A percentile compares a stretch with the other conserved stretches of the same genome.
These are phyloP conservation scores for Alternaria consortialis DNA, from an alignment of 2,329 filamentous ascomycete species.

Conservation along the genomic window DNA sequence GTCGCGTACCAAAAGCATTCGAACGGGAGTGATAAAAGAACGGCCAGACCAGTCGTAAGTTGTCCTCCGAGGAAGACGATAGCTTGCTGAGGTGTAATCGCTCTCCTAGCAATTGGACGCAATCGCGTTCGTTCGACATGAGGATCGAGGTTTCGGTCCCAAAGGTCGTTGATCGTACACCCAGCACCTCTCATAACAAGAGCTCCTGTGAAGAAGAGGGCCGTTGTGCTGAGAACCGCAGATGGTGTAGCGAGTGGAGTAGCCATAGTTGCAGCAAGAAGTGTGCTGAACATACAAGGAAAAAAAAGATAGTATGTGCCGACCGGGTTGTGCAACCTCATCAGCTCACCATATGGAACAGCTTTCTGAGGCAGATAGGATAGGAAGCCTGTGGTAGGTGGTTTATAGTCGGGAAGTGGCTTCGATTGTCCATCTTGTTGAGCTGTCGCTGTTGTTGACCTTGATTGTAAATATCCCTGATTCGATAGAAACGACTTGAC, in stretches of 20 bases:
- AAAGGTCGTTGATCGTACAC: constrained; percentile 89
- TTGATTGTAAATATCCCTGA: constrained; percentile 8
- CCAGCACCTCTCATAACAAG: constrained; percentile 88
- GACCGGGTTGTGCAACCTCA: constrained; percentile 81
- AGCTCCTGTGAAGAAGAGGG: constrained; percentile 77
- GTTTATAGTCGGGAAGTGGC: constrained; percentile 60
- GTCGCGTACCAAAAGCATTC: constrained; percentile 80
- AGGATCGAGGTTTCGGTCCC: constrained; percentile 87
- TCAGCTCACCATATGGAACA: constrained; percentile 83
- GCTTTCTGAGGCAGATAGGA: constrained; percentile 73
- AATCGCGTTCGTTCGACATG: constrained; percentile 78
- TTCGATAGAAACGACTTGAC: not conserved
- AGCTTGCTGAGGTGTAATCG: constrained; percentile 75
- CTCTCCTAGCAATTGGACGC: constrained; percentile 81
- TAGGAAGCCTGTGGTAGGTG: constrained; percentile 76
- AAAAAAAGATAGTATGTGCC: constrained; percentile 88
- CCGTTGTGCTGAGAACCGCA: constrained; percentile 69
- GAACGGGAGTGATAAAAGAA: constrained; percentile 79
- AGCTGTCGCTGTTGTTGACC: constrained; percentile 25
- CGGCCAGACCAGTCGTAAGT: constrained; percentile 74
- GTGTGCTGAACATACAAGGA: constrained; percentile 83
- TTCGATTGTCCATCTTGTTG: constrained; percentile 22
- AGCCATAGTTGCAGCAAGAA: constrained; percentile 77
- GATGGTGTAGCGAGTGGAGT: constrained; percentile 67
- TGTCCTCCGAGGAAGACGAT: constrained; percentile 78